Evolutionary conservation across 1,139 yeast genomes (phyloP).

Genomic region (Debaryomycetaceae sp.): DNA sequence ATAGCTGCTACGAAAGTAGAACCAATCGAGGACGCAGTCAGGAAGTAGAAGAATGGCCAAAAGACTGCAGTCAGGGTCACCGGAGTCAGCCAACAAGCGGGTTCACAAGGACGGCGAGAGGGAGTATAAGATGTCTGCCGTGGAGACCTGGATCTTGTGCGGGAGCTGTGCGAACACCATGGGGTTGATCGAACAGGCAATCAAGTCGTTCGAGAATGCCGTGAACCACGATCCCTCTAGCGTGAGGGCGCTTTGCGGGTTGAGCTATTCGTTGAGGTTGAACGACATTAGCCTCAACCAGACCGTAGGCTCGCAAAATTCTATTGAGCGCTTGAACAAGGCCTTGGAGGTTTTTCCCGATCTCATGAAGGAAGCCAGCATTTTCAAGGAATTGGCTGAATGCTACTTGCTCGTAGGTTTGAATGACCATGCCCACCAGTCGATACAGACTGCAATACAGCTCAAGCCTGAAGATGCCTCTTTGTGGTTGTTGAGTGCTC

Average conservation of each 20-base stretch:
- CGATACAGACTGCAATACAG: conserved; percentile 45
- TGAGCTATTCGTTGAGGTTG: conserved; percentile 36
- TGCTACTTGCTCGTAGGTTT: conserved; percentile 46
- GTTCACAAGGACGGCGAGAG: conserved; percentile 1
- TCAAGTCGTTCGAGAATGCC: conserved; percentile 45
- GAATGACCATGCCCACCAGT: conserved; percentile 50
- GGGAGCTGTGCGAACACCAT: conserved; percentile 49
- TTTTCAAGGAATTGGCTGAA: conserved; percentile 49
- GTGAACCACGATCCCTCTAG: conserved; percentile 42
- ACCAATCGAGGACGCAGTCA: not conserved
- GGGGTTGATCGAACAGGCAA: conserved; percentile 39
- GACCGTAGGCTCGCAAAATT: conserved; percentile 38
- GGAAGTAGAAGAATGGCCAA: not conserved
- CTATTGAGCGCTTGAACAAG: conserved; percentile 40
- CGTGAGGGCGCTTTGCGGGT: conserved; percentile 39
- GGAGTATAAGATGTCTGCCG: conserved; percentile 21
- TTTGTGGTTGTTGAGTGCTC: conserved; percentile 47
- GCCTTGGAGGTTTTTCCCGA: conserved; percentile 33
- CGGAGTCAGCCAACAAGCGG: not conserved
- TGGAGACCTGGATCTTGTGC: conserved; percentile 48
- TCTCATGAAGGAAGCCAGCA: conserved; percentile 28
- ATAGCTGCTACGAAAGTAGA: not conserved
- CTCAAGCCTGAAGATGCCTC: conserved; percentile 40
- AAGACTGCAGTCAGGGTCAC: not conserved
- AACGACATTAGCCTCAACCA: conserved; percentile 35